A percentile compares a stretch with the other conserved stretches of the same genome.
Conservation (phyloP, 1,284 basidiomycete species). For the Trichosporon sp. region DNA sequence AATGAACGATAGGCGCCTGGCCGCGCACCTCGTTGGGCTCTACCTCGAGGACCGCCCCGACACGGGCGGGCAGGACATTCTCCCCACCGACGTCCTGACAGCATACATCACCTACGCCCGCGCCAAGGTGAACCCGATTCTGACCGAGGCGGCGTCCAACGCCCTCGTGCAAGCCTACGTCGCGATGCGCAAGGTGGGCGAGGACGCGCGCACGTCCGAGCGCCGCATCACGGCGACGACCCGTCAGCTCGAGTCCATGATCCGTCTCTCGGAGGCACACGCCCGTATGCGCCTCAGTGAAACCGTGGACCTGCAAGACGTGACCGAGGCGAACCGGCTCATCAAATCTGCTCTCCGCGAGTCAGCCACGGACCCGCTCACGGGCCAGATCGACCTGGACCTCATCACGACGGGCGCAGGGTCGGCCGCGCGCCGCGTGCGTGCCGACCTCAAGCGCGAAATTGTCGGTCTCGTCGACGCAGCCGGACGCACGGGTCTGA, state of each 20-base stretch:
- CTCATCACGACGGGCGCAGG: constrained; percentile 92
- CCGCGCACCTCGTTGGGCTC: constrained; percentile 87
- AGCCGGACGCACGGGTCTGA: constrained; percentile 66
- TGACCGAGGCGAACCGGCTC: constrained; percentile 84
- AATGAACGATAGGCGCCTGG: constrained; percentile 79
- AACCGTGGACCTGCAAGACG: constrained; percentile 81
- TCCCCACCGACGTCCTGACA: constrained; percentile 85
- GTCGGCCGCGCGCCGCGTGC: constrained; percentile 74
- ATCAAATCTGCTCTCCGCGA: constrained; percentile 96
- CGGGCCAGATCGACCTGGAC: constrained; percentile 89
- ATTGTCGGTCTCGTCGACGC: constrained; percentile 67
- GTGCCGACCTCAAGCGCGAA: constrained; percentile 81
- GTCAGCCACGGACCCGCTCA: constrained; percentile 89
- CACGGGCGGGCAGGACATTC: constrained; percentile 69
- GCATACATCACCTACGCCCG: constrained; percentile 94
- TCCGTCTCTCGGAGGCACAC: constrained; percentile 95
- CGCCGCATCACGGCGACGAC: constrained; percentile 98
- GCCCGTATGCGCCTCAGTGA: constrained; percentile 90
- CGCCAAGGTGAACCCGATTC: constrained; percentile 81
- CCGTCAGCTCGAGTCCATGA: constrained; percentile 95
- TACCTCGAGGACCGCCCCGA: constrained; percentile 89
- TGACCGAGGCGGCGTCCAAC: constrained; percentile 80
- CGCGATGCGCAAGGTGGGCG: constrained; percentile 87
- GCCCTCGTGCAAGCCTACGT: constrained; percentile 90
- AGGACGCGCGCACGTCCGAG: constrained; percentile 82